Base-by-base conservation (phyloP, 2,329 filamentous ascomycete genomes). In the Claviceps africana region DNA sequence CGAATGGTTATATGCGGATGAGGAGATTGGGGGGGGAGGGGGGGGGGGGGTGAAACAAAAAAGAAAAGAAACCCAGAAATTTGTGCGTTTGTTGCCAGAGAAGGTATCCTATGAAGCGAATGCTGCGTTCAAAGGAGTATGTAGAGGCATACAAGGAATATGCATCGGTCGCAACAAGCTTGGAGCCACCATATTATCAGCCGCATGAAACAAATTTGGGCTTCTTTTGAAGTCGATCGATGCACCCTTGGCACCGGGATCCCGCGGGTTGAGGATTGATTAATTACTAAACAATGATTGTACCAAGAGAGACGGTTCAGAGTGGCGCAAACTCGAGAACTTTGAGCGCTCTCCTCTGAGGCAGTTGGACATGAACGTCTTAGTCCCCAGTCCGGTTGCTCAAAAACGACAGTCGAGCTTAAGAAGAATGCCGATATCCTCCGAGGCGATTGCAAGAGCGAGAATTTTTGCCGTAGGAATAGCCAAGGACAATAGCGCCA, bases 261-360 rank as follows among this genome's bases (percentile, higher is more conserved):
- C 25, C 25, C 25, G 3, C 5, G 5, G 3, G 25, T 25, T 25
- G 25, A 25, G 25, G 25, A 25, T 25, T 25, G 25, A 25, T 25
- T 3, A 25, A 25, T 25, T 5, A 25, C 5, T 25, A 25, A 25
- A 25, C 25, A 15, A 35, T 15, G 45, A 33, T 15, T 21, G n/a
- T 8, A 33, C 5, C 5, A 35, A 37, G n/a, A 45, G 35, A 15
- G 40, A 31, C 33, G 47, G 47, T 35, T 31, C 31, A 31, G n/a
- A 25, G 42, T 53, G 51, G 51, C 47, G 51, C 25, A 50, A 53
- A 53, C 46, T 45, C 51, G 50, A 53, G 10, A 25, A 25, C 25
- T 25, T 5, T 25, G 25, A 25, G 25, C 25, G 25, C 25, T 5
- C 25, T 25, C 3, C 25, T 5, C 3, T 5, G 25, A 25, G 25